Conservation (phyloP, 1,139 yeast species). For the Petasospora fabianii region DNA sequence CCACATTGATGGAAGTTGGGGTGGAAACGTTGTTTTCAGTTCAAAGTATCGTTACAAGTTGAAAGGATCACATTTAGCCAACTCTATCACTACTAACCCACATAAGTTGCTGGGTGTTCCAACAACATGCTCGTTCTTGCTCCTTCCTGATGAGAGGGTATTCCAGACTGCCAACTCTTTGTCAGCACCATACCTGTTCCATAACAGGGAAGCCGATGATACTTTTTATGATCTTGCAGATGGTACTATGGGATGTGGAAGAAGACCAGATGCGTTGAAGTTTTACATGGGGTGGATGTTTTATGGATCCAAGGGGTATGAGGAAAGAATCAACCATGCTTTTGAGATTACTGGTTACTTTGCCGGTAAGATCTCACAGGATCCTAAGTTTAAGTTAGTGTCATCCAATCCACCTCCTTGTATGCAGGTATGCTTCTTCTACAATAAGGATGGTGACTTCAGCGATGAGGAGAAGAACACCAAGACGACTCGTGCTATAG, state of each 20-base stretch:
- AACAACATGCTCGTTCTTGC: conserved; percentile 75
- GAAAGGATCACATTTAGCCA: conserved; percentile 61
- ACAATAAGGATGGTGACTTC: conserved; percentile 41
- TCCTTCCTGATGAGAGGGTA: conserved; percentile 62
- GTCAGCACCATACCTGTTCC: conserved; percentile 80
- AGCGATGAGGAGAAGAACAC: conserved; percentile 42
- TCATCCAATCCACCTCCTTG: conserved; percentile 65
- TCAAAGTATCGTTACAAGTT: conserved; percentile 43
- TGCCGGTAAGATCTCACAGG: conserved; percentile 37
- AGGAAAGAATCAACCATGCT: conserved; percentile 67
- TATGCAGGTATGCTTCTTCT: conserved; percentile 81
- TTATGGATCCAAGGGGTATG: conserved; percentile 63
- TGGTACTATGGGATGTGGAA: conserved; percentile 92
- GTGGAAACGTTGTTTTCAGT: conserved; percentile 78
- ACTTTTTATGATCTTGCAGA: conserved; percentile 71
- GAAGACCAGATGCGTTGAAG: conserved; percentile 80
- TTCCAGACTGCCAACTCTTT: conserved; percentile 75
- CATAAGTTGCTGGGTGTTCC: conserved; percentile 93
- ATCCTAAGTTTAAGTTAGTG: conserved; percentile 47
- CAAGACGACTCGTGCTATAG: conserved; percentile 57
- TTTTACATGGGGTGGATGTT: conserved; percentile 79
- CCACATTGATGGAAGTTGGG: conserved; percentile 92
- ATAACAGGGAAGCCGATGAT: conserved; percentile 44
- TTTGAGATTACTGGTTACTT: conserved; percentile 60
- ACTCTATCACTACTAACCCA: conserved; percentile 82